A percentile compares a stretch with the other conserved stretches of the same genome.
phyloP scores from a whole-genome alignment of 129 eudicot species.

The Arctium lappa region DNA sequence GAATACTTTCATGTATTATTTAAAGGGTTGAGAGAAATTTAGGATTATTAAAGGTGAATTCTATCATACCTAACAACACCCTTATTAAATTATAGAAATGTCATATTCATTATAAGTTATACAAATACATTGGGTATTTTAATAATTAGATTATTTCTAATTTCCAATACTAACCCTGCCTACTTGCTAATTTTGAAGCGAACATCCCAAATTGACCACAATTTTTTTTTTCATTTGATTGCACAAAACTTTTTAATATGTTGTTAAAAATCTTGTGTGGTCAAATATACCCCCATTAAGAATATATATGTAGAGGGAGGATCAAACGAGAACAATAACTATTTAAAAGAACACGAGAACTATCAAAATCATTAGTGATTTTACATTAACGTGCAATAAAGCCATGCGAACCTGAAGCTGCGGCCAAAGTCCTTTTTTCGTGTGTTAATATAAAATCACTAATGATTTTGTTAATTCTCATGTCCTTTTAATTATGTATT shows the following conservation, averaged over 20 bases:
- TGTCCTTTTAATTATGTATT: too few species aligned
- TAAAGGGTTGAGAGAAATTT: slow-evolving; percentile 16
- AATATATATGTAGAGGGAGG: not conserved
- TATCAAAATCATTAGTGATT: too few species aligned
- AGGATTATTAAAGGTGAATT: not conserved
- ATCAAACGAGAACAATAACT: too few species aligned
- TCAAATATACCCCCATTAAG: not conserved
- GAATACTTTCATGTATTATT: slow-evolving; percentile 18
- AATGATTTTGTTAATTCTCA: too few species aligned
- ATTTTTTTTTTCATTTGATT: not conserved
- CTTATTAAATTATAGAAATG: slow-evolving; percentile 8
- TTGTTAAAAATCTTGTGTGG: not conserved
- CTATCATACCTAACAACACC: too few species aligned
- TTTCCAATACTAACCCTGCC: slow-evolving; percentile 4
- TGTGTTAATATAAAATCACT: too few species aligned
- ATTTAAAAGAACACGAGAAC: too few species aligned
- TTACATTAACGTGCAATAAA: too few species aligned
- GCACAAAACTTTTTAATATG: not conserved
- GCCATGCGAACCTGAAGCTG: too few species aligned
- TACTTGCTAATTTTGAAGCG: not conserved
- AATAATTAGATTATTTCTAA: not conserved
- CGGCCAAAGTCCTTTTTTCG: too few species aligned
- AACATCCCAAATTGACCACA: not conserved
- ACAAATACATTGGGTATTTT: slow-evolving; percentile 5
- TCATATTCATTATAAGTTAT: slow-evolving; percentile 11